Base-by-base conservation (phyloP, 768 basidiomycete species). In the Collybia sp. region DNA sequence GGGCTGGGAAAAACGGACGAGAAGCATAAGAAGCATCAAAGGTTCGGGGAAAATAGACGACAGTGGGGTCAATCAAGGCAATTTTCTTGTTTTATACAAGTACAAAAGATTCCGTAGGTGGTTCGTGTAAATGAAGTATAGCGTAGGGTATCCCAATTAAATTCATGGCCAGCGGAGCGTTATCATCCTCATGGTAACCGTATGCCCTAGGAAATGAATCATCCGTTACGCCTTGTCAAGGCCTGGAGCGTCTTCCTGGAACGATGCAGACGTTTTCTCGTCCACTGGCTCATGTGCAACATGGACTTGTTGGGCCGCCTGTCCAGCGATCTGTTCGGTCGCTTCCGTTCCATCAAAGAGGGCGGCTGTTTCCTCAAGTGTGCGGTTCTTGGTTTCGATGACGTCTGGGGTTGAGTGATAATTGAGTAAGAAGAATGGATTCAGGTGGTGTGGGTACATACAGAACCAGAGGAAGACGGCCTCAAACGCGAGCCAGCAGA, bases 351-450 rank as follows among this genome's bases (percentile, higher is more conserved):
- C 86, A 53, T 90, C 87, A 70, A 90, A 90, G 43, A 90, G 61
- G 31, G 75, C 83, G 8, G 86, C 83, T n/a, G 87, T 88, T 69
- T 90, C 88, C 61, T 90, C 87, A 52, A 90, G 74, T 13, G 85
- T 79, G 49, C 76, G 78, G 62, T 76, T 74, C 70, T 79, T 84
- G 48, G 85, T 87, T 72, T 89, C 85, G 46, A 86, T 61, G 58
- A 85, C 59, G 63, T 73, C 70, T 72, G 49, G 9, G 17, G 20
- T 16, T 10, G 8, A 12, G 34, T 12, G 39, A 30, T 53, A 43
- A 42, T 47, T 30, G 36, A 25, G 2, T 6, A 18, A 6, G 16
- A 17, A 15, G 12, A 2, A 19, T 18, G 6, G n/a, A 38, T 15
- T 30, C 32, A 25, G 19, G 17, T 39, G 40, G 32, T 31, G 12